These are phyloP conservation scores for Chytriomyces sp. DNA, from an alignment of 192 early-diverging fungal species.

Conservation along the genomic window DNA sequence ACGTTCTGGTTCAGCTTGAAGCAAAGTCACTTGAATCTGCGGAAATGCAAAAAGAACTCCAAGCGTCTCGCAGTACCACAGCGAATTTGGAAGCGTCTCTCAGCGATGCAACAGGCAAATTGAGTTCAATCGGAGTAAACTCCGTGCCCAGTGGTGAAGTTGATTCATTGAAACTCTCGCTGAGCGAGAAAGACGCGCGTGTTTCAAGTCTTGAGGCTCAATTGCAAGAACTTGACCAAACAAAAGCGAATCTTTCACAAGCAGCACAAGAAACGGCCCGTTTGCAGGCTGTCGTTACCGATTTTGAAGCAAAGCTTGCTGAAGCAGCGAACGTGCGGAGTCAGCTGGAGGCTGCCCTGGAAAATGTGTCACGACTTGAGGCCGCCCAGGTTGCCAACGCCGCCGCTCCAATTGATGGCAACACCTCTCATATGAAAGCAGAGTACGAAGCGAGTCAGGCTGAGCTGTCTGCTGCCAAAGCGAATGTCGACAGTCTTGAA, in stretches of 20 bases:
- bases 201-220: background rate
- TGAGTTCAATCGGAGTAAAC: background rate
- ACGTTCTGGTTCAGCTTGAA: background rate
- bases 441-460: background rate
- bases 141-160: background rate
- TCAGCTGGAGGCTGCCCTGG: background rate
- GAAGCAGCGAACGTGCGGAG: background rate
- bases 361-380: background rate
- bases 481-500: constrained; percentile 4
- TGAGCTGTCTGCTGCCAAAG: constrained; percentile 1
- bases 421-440: background rate
- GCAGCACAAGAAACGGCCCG: background rate
- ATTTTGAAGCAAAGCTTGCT: constrained; percentile 1
- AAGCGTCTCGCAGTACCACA: background rate
- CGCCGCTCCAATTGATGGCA: background rate
- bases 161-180: background rate
- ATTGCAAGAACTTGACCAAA: background rate
- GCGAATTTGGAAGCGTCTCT: background rate
- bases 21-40: background rate
- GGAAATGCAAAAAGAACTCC: background rate
- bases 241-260: background rate
- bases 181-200: background rate
- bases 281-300: background rate
- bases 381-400: background rate
- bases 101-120: background rate